A percentile compares a stretch with the other conserved stretches of the same genome.
These are phyloP conservation scores for Termitomyces sp. DNA, from an alignment of 768 basidiomycete species.

Conservation along the genomic window DNA sequence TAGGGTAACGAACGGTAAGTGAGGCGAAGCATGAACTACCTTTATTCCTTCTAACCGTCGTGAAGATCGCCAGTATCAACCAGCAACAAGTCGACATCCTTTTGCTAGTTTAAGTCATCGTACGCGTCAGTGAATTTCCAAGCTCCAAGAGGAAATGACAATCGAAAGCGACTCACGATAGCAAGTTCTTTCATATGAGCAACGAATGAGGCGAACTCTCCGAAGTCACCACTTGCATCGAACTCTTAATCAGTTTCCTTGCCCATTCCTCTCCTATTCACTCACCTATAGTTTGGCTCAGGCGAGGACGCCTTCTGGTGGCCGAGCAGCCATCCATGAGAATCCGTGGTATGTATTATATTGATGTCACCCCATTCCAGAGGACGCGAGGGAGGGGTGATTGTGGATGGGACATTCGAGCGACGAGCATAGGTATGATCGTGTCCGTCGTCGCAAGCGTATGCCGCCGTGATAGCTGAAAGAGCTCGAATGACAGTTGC, in stretches of 20 bases:
- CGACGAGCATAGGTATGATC: constrained; percentile 24
- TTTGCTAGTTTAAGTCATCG: constrained; percentile 30
- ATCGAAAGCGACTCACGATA: constrained; percentile 26
- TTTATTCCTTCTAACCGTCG: constrained; percentile 37
- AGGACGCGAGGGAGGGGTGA: constrained; percentile 56
- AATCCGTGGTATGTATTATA: constrained; percentile 83
- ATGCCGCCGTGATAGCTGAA: background rate
- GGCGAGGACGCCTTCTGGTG: constrained; percentile 73
- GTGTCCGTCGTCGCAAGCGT: background rate
- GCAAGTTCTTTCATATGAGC: constrained; percentile 77
- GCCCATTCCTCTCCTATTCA: too few species aligned
- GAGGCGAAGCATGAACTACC: background rate
- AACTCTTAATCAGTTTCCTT: background rate
- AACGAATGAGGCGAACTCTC: constrained; percentile 88
- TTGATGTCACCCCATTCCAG: constrained; percentile 90
- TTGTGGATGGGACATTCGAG: constrained; percentile 30
- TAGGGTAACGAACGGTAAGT: constrained; percentile 15
- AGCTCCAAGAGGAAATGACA: background rate
- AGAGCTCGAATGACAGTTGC: background rate
- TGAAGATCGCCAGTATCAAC: constrained; percentile 78
- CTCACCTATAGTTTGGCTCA: constrained; percentile 70
- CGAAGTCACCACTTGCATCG: constrained; percentile 47
- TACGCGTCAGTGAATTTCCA: background rate
- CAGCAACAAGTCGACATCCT: constrained; percentile 77
- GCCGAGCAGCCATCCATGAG: constrained; percentile 66